A percentile compares a stretch with the other conserved stretches of the same genome.
These are phyloP conservation scores for Oxytropis ochrocephala DNA, from an alignment of 306 rosid species.

Conservation along the genomic window DNA sequence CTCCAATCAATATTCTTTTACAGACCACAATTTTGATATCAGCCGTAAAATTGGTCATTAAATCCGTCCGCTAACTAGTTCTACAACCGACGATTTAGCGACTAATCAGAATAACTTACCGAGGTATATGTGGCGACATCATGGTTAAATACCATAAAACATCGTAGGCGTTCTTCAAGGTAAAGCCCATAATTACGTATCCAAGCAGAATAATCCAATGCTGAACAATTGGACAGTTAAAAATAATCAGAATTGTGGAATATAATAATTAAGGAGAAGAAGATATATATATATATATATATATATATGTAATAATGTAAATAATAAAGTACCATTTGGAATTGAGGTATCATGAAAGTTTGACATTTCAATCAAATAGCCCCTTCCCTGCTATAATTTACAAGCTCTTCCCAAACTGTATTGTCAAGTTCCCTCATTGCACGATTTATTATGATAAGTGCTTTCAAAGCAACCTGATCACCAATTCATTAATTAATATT, in stretches of 20 bases:
- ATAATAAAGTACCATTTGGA: constrained; percentile 46
- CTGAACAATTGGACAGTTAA: constrained; percentile 11
- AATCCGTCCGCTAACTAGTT: no score
- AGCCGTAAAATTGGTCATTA: no score
- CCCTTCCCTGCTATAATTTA: constrained; percentile 47
- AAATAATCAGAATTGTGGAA: no score
- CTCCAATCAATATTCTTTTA: no score
- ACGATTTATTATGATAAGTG: constrained; percentile 67
- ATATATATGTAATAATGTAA: no score
- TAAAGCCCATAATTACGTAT: constrained; percentile 56
- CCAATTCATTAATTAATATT: no score
- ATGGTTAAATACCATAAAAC: constrained; percentile 50
- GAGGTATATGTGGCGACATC: constrained; percentile 58
- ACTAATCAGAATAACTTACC: constrained; percentile 46
- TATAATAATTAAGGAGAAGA: no score
- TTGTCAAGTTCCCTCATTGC: constrained; percentile 89
- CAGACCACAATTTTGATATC: no score
- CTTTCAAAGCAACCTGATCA: constrained; percentile 69
- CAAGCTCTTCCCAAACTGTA: constrained; percentile 64
- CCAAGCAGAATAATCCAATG: constrained; percentile 76
- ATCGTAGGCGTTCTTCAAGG: constrained; percentile 80
- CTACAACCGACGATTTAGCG: no score
- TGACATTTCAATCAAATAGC: constrained; percentile 60
- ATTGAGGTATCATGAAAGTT: constrained; percentile 53
- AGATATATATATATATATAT: no score